phyloP scores from a whole-genome alignment of 768 basidiomycete species.

The Mycena capillaripes region DNA sequence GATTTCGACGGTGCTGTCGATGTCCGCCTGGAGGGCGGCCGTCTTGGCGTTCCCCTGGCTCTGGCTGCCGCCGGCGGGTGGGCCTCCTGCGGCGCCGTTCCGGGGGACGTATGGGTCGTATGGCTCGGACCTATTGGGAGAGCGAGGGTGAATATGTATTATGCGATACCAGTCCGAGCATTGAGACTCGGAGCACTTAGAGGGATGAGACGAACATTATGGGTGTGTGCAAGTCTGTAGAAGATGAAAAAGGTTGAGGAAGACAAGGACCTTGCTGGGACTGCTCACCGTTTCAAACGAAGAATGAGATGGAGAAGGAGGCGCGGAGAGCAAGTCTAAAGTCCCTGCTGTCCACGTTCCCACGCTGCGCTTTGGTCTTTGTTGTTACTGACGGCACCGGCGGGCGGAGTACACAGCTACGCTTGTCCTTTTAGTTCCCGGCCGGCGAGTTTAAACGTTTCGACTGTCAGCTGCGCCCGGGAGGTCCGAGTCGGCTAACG shows the following conservation, averaged over 20 bases:
- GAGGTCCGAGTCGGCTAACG: no score
- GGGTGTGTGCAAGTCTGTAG: conserved; percentile 48
- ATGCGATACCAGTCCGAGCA: no score
- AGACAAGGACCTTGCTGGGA: background rate
- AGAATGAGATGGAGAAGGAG: conserved; percentile 36
- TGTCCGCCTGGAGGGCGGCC: conserved; percentile 95
- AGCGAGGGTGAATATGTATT: background rate
- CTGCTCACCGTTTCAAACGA: conserved; percentile 59
- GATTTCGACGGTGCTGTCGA: conserved; percentile 96
- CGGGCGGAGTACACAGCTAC: no score
- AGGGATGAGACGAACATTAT: conserved; percentile 53
- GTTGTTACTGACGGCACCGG: no score
- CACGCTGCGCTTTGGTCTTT: no score
- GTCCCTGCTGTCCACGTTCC: conserved; percentile 10
- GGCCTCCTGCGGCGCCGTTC: conserved; percentile 74
- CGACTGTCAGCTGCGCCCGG: no score
- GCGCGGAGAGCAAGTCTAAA: conserved; percentile 24
- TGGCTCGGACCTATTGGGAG: conserved; percentile 85
- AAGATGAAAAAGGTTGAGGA: conserved; percentile 7
- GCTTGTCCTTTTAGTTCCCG: no score
- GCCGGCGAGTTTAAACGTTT: no score
- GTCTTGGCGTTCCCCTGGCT: conserved; percentile 86
- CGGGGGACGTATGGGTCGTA: conserved; percentile 99
- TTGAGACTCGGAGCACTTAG: no score
- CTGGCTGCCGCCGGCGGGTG: conserved; percentile 62